A percentile compares a stretch with the other conserved stretches of the same genome.
Conservation (phyloP, 2,329 filamentous ascomycete species). For the Metarhizium album region DNA sequence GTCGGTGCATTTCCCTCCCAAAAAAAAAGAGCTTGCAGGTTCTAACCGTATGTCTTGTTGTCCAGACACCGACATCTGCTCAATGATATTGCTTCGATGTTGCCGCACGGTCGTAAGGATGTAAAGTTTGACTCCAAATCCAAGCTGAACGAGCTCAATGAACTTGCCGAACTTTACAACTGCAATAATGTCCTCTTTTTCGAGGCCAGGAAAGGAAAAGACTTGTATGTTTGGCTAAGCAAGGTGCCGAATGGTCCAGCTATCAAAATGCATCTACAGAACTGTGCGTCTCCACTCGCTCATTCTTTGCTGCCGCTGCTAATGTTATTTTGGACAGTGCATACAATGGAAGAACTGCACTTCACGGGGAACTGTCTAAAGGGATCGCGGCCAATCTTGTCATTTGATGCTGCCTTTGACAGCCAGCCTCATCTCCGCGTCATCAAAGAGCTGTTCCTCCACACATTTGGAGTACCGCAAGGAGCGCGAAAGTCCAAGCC, state of each 20-base stretch:
- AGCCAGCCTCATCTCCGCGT: slow-evolving; percentile 67
- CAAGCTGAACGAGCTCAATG: slow-evolving; percentile 72
- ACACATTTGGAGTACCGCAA: slow-evolving; percentile 86
- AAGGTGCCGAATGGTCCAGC: slow-evolving; percentile 67
- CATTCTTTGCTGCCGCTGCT: slow-evolving; percentile 8
- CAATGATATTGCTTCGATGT: slow-evolving; percentile 75
- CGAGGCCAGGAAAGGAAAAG: slow-evolving; percentile 87
- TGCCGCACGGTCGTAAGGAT: slow-evolving; percentile 89
- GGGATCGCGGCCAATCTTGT: slow-evolving; percentile 80
- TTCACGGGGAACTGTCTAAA: slow-evolving; percentile 97
- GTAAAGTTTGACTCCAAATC: slow-evolving; percentile 96
- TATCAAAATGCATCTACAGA: slow-evolving; percentile 65
- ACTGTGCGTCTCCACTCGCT: slow-evolving; percentile 35
- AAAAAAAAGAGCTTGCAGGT: neutral
- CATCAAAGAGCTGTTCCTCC: slow-evolving; percentile 81
- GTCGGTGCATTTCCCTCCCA: slow-evolving; percentile 31
- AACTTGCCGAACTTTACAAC: slow-evolving; percentile 67
- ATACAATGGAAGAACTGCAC: slow-evolving; percentile 94
- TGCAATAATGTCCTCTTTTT: slow-evolving; percentile 95
- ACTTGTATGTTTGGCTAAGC: slow-evolving; percentile 88
- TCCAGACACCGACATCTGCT: slow-evolving; percentile 82
- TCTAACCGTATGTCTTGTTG: neutral
- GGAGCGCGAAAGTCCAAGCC: slow-evolving; percentile 84
- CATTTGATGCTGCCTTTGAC: slow-evolving; percentile 84
- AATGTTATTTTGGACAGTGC: slow-evolving; percentile 43